phyloP scores from a whole-genome alignment of 495 filamentous ascomycete genomes.

The Podospora fimiseda region DNA sequence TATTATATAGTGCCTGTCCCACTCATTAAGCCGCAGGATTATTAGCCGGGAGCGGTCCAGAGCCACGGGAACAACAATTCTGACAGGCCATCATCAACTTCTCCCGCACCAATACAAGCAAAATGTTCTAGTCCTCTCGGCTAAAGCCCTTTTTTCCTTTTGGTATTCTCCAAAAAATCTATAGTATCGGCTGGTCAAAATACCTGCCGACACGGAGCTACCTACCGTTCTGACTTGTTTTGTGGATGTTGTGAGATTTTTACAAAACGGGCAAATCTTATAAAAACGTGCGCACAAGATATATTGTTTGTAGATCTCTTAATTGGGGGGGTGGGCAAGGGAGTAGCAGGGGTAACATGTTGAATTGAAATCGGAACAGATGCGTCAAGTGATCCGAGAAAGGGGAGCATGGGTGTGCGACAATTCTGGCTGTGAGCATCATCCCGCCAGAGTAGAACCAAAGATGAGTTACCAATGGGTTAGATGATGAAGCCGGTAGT shows the following conservation, averaged over 20 bases:
- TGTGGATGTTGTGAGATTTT: too few relatives aligned
- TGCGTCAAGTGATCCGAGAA: neutral
- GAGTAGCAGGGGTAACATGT: neutral
- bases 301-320: neutral
- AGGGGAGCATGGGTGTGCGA: neutral
- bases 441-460: neutral
- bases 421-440: neutral
- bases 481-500: neutral
- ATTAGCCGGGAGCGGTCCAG: constrained; percentile 6
- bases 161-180: constrained; percentile 6
- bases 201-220: too few relatives aligned
- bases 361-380: neutral
- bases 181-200: too few relatives aligned
- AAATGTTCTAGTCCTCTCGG: neutral
- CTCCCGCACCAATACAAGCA: neutral
- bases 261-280: too few relatives aligned
- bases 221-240: neutral
- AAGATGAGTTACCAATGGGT: neutral
- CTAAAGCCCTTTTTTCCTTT: constrained; percentile 7
- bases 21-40: constrained; percentile 9
- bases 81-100: neutral
- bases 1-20: neutral
- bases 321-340: neutral
- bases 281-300: too few relatives aligned
- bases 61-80: neutral